Evolutionary conservation across 306 rosid species (phyloP).

Genomic region (Cicer bijugum): DNA sequence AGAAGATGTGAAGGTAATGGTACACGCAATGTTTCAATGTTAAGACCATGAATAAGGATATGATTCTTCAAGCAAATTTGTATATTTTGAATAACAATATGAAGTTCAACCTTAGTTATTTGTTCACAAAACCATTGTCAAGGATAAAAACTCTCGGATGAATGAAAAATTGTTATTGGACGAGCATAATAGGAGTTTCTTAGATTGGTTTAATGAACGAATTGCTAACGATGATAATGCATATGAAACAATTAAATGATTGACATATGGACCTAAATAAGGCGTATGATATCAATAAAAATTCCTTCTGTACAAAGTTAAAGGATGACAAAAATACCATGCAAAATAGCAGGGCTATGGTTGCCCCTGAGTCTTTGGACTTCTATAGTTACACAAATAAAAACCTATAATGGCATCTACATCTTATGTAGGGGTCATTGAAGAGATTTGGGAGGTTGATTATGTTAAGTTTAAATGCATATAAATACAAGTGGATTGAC

Average conservation of each 20-base stretch:
- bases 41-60: background rate
- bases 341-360: background rate
- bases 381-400: too few species aligned
- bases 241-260: background rate
- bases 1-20: background rate
- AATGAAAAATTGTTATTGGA: background rate
- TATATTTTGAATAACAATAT: background rate
- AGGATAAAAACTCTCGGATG: background rate
- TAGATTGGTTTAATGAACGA: background rate
- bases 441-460: background rate
- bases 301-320: background rate
- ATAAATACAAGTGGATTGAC: background rate
- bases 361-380: background rate
- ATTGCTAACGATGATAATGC: background rate
- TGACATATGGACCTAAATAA: too few species aligned
- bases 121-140: background rate
- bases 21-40: background rate
- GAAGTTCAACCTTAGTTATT: background rate
- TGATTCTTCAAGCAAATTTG: background rate
- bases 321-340: background rate
- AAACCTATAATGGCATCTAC: background rate
- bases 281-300: too few species aligned
- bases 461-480: background rate
- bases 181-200: background rate
- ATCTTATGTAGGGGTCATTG: background rate